These are phyloP conservation scores for Knoxdaviesia capensis DNA, from an alignment of 2,329 filamentous ascomycete genomes.

Conservation along the genomic window DNA sequence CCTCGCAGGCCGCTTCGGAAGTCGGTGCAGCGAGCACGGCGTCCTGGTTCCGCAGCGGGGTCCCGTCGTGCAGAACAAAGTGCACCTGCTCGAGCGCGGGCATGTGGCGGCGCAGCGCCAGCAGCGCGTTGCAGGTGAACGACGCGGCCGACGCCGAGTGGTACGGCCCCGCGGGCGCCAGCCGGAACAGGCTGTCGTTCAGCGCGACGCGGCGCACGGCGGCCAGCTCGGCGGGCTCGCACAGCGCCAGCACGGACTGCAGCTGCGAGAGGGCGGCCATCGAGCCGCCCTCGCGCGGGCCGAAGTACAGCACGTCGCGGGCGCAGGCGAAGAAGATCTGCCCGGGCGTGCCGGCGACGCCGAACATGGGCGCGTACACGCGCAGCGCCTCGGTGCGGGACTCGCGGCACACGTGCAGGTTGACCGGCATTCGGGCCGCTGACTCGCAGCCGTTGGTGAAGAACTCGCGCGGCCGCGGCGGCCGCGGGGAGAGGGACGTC, in stretches of 20 bases:
- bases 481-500: too few species aligned
- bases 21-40: background rate
- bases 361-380: slow-evolving; percentile 19
- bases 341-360: slow-evolving; percentile 19
- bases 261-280: slow-evolving; percentile 21
- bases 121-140: slow-evolving; percentile 19
- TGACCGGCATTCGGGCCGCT: slow-evolving; percentile 18
- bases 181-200: slow-evolving; percentile 20
- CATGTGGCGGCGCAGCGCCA: slow-evolving; percentile 17
- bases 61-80: slow-evolving; percentile 20
- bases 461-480: background rate
- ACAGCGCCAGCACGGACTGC: slow-evolving; percentile 21
- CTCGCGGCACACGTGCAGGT: slow-evolving; percentile 24
- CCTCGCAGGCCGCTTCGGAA: slow-evolving; percentile 4
- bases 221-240: slow-evolving; percentile 18
- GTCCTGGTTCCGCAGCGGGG: background rate
- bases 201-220: slow-evolving; percentile 21
- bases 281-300: slow-evolving; percentile 22
- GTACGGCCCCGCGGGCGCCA: slow-evolving; percentile 11
- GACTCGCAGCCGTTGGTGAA: slow-evolving; percentile 17
- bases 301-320: slow-evolving; percentile 26
- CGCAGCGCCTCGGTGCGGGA: slow-evolving; percentile 22
- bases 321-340: slow-evolving; percentile 20
- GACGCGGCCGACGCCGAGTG: slow-evolving; percentile 18
- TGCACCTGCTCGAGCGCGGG: slow-evolving; percentile 19